A percentile compares a stretch with the other conserved stretches of the same genome.
Conservation (phyloP, 768 basidiomycete species). For the Auriscalpium microsporum region DNA sequence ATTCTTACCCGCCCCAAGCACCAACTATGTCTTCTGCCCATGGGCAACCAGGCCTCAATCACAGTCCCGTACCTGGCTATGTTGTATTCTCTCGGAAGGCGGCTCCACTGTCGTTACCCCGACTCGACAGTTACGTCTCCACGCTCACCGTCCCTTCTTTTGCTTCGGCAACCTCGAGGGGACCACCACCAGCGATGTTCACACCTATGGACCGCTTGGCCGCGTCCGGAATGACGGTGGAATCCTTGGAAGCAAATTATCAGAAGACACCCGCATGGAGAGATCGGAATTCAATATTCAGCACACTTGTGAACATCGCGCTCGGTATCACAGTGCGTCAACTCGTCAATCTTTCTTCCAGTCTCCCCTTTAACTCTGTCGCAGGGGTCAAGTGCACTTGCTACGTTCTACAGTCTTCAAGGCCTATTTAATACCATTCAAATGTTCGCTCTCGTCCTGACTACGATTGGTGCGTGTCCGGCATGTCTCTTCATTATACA, state of each 20-base stretch:
- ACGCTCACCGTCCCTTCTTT: constrained; percentile 5
- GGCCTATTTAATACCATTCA: constrained; percentile 63
- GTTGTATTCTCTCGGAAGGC: constrained; percentile 8
- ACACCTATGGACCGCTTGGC: constrained; percentile 52
- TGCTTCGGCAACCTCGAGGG: background rate
- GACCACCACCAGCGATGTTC: constrained; percentile 34
- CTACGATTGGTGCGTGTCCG: constrained; percentile 45
- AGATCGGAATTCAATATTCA: constrained; percentile 45
- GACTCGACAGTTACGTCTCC: constrained; percentile 13
- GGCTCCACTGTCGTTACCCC: constrained; percentile 9
- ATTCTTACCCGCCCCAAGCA: constrained; percentile 4
- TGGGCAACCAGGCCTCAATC: background rate
- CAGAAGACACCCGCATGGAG: constrained; percentile 42
- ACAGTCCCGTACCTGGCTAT: constrained; percentile 8
- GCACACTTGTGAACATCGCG: constrained; percentile 34
- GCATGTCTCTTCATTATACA: background rate
- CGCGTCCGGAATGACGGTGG: constrained; percentile 39
- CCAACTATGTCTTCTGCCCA: background rate
- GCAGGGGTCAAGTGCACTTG: constrained; percentile 63
- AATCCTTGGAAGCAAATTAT: constrained; percentile 53
- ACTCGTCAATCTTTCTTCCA: background rate
- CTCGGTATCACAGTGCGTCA: constrained; percentile 47
- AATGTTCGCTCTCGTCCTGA: constrained; percentile 62
- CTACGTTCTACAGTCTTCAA: constrained; percentile 62
- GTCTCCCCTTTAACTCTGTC: background rate